Conservation (phyloP, 352 stramenopile genomes). For the Globisporangium alternatum region DNA sequence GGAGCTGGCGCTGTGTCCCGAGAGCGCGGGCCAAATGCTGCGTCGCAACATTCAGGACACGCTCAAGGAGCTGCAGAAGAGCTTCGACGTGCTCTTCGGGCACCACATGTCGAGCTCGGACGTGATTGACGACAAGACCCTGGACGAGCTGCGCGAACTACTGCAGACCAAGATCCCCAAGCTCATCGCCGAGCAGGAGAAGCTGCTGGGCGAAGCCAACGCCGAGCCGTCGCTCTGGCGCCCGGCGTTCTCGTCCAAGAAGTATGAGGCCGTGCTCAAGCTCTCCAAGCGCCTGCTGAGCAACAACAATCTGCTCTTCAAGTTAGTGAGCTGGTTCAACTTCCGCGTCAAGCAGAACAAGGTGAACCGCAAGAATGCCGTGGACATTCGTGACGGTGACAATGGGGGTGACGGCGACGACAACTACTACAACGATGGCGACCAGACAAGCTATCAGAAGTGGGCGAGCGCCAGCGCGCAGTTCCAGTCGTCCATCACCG, state of each 20-base stretch:
- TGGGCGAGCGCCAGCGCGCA: slow-evolving; percentile 52
- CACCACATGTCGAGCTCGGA: slow-evolving; percentile 61
- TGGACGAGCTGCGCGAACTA: slow-evolving; percentile 48
- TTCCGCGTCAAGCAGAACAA: slow-evolving; percentile 57
- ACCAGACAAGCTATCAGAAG: slow-evolving; percentile 31
- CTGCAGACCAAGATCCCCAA: slow-evolving; percentile 54
- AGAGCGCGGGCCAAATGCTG: slow-evolving; percentile 61
- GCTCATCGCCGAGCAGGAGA: slow-evolving; percentile 54
- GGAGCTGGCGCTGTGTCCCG: slow-evolving; percentile 61
- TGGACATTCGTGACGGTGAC: slow-evolving; percentile 53
- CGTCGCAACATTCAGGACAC: slow-evolving; percentile 75
- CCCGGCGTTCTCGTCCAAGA: slow-evolving; percentile 63
- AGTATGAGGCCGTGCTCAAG: slow-evolving; percentile 69
- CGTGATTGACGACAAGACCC: slow-evolving; percentile 42
- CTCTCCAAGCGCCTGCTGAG: slow-evolving; percentile 60
- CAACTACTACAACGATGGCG: slow-evolving; percentile 17
- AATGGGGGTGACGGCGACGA: slow-evolving; percentile 13
- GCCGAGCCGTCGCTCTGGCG: slow-evolving; percentile 67
- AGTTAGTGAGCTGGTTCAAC: slow-evolving; percentile 73
- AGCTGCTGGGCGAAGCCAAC: slow-evolving; percentile 56
- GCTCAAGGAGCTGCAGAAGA: slow-evolving; percentile 53
- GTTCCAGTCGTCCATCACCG: slow-evolving; percentile 45
- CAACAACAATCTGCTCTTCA: slow-evolving; percentile 82
- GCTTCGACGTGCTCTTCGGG: slow-evolving; percentile 63
- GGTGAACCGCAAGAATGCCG: slow-evolving; percentile 25